Conservation (phyloP, 2,329 filamentous ascomycete species). For the Lachnellula cervina region DNA sequence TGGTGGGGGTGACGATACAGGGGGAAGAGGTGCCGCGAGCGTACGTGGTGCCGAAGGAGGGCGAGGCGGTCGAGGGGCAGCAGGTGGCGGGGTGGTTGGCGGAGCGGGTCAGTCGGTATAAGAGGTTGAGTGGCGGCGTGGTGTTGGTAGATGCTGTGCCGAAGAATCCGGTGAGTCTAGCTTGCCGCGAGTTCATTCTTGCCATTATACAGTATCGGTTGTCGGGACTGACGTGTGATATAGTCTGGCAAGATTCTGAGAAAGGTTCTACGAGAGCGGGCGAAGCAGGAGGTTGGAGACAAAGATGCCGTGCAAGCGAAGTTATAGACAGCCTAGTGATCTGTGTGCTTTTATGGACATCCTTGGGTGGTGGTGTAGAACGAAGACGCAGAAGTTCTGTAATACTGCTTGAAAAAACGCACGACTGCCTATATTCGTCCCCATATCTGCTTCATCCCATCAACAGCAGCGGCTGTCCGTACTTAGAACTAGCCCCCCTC, state of each 20-base stretch:
- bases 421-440: too few species aligned
- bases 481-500: too few species aligned
- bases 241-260: slow-evolving; percentile 45
- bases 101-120: slow-evolving; percentile 55
- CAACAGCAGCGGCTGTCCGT: too few species aligned
- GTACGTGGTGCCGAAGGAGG: slow-evolving; percentile 45
- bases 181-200: neutral
- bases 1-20: slow-evolving; percentile 39
- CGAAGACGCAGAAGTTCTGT: too few species aligned
- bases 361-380: too few species aligned
- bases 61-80: slow-evolving; percentile 28
- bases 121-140: slow-evolving; percentile 66
- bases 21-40: slow-evolving; percentile 56
- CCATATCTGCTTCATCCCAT: too few species aligned
- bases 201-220: neutral
- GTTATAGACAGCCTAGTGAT: slow-evolving; percentile 3
- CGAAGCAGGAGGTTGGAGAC: slow-evolving; percentile 23
- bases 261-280: slow-evolving; percentile 41
- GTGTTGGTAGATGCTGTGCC: slow-evolving; percentile 61
- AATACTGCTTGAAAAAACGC: too few species aligned
- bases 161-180: slow-evolving; percentile 51
- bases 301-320: slow-evolving; percentile 13
- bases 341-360: too few species aligned
- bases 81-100: slow-evolving; percentile 55
- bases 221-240: neutral